A percentile compares a stretch with the other conserved stretches of the same genome.
These are phyloP conservation scores for Aspergillus bombycis DNA, from an alignment of 2,329 filamentous ascomycete species.

Conservation along the genomic window DNA sequence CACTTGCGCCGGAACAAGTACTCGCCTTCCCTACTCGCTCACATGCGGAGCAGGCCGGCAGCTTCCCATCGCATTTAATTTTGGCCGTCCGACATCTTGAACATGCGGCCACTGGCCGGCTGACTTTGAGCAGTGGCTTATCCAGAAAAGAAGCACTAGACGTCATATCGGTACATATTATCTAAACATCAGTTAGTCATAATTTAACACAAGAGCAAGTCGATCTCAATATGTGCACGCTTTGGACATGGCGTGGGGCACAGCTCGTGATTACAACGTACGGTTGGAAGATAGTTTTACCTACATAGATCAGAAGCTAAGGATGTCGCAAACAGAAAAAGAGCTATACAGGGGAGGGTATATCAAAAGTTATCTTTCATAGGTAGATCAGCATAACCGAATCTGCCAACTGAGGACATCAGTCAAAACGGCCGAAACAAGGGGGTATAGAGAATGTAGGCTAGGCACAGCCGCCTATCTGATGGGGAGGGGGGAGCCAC, in stretches of 20 bases:
- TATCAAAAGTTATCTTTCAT: not conserved
- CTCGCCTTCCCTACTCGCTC: constrained; percentile 84
- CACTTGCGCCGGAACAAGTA: constrained; percentile 91
- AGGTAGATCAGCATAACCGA: not conserved
- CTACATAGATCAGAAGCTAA: not conserved
- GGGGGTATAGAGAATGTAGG: not conserved
- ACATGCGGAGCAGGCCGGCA: constrained; percentile 92
- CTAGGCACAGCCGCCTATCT: not conserved
- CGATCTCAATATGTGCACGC: not conserved
- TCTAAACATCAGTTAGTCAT: constrained; percentile 11
- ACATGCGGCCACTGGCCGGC: constrained; percentile 77
- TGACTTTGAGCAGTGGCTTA: constrained; percentile 58
- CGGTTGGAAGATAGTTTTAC: not conserved
- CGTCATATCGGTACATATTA: constrained; percentile 33
- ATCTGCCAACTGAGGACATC: not conserved
- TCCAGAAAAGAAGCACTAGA: constrained; percentile 42
- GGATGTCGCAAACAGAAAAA: not conserved
- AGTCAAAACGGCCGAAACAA: not conserved
- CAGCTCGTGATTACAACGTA: not conserved
- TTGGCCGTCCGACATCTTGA: constrained; percentile 87
- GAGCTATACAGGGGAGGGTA: not conserved
- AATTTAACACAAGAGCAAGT: not conserved
- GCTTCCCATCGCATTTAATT: constrained; percentile 96
- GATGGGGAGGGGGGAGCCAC: not conserved
- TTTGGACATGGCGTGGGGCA: not conserved